A percentile compares a stretch with the other conserved stretches of the same genome.
Evolutionary conservation across 2,329 filamentous ascomycete species (phyloP).

Genomic region (Amphichorda felina): DNA sequence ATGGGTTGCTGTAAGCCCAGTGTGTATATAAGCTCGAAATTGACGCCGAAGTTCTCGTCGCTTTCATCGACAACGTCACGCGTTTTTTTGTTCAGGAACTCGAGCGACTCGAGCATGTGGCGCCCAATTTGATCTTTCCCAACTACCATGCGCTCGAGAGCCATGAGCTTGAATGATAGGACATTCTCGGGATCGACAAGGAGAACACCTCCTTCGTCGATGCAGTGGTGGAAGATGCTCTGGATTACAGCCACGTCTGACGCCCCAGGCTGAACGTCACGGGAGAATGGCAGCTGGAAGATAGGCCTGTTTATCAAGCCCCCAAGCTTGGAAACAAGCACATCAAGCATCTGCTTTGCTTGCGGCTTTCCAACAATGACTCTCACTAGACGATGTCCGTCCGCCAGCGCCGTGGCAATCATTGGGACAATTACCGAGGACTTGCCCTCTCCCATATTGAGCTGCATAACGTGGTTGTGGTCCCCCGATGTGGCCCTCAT

Average conservation of each 20-base stretch:
- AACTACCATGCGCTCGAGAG: slow-evolving; percentile 25
- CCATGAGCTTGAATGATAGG: slow-evolving; percentile 49
- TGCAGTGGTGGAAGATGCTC: too few species aligned
- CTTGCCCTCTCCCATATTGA: slow-evolving; percentile 24
- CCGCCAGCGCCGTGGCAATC: slow-evolving; percentile 38
- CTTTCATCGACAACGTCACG: too few species aligned
- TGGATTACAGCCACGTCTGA: too few species aligned
- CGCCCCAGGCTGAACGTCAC: too few species aligned
- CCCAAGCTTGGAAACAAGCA: slow-evolving; percentile 39
- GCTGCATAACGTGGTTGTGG: slow-evolving; percentile 44
- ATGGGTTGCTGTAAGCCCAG: too few species aligned
- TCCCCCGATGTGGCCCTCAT: slow-evolving; percentile 34
- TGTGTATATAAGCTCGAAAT: too few species aligned
- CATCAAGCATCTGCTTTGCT: slow-evolving; percentile 49
- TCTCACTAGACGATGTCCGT: slow-evolving; percentile 37
- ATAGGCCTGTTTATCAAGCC: too few species aligned
- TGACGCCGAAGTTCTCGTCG: too few species aligned
- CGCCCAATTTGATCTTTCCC: too few species aligned
- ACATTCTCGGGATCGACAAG: slow-evolving; percentile 51
- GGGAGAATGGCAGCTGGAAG: too few species aligned
- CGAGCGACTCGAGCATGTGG: background rate
- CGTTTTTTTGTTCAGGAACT: too few species aligned
- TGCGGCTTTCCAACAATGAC: slow-evolving; percentile 50
- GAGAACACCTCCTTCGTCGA: slow-evolving; percentile 34
- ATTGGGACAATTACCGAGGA: slow-evolving; percentile 57